Conservation (phyloP, 768 basidiomycete species). For the Leccinum arenicola region DNA sequence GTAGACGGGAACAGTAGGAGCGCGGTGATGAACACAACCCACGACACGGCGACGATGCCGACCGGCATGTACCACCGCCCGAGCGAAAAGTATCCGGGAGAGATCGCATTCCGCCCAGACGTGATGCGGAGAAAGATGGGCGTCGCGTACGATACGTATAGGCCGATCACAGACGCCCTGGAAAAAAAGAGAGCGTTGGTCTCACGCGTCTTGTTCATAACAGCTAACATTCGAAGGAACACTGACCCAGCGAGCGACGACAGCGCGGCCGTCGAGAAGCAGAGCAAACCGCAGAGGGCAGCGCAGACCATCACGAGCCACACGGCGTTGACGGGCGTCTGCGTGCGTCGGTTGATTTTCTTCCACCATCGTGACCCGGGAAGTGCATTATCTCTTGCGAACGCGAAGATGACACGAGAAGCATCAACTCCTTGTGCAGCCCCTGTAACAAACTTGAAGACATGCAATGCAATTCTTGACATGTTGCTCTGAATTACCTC, state of each 20-base stretch:
- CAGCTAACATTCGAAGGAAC: neutral
- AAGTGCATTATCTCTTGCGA: conserved; percentile 72
- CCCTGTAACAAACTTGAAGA: conserved; percentile 59
- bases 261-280: conserved; percentile 62
- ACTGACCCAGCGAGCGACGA: conserved; percentile 65
- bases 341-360: conserved; percentile 51
- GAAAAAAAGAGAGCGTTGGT: neutral
- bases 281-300: conserved; percentile 58
- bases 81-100: conserved; percentile 58
- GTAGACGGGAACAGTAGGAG: conserved; percentile 56
- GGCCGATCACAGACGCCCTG: conserved; percentile 67
- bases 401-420: conserved; percentile 72
- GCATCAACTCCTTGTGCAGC: conserved; percentile 78
- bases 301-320: conserved; percentile 66
- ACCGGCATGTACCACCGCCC: conserved; percentile 60
- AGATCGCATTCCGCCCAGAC: conserved; percentile 55
- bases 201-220: neutral
- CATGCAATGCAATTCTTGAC: neutral
- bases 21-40: conserved; percentile 63
- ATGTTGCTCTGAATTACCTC: neutral
- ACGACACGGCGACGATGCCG: conserved; percentile 58
- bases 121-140: conserved; percentile 74
- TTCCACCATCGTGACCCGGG: conserved; percentile 75
- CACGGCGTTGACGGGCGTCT: conserved; percentile 72
- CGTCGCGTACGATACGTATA: conserved; percentile 59